These are phyloP conservation scores for Paramyrothecium sp. DNA, from an alignment of 2,329 filamentous ascomycete genomes.

Conservation along the genomic window DNA sequence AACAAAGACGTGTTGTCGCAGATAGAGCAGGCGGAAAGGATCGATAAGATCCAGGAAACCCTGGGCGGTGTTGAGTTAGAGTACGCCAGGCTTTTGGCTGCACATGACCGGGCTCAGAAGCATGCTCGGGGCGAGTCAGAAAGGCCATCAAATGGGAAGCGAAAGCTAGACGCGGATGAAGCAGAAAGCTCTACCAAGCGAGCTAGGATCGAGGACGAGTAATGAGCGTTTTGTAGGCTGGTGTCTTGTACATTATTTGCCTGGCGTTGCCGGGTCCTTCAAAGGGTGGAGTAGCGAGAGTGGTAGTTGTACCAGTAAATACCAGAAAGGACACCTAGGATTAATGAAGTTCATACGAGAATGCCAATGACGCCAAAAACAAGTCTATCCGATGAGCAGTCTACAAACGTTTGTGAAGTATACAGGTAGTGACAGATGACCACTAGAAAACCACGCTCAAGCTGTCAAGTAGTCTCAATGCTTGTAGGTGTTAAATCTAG, in stretches of 20 bases:
- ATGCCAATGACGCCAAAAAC: too few species aligned
- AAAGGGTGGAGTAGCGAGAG: too few species aligned
- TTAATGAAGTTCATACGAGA: too few species aligned
- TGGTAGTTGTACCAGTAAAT: too few species aligned
- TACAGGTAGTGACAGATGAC: neutral
- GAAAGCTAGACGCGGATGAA: constrained; percentile 37
- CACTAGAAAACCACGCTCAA: neutral
- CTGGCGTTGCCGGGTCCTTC: too few species aligned
- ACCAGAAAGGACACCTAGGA: too few species aligned
- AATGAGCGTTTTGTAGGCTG: constrained; percentile 1
- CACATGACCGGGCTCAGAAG: constrained; percentile 37
- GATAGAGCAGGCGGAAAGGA: constrained; percentile 65
- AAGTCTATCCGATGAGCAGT: too few species aligned
- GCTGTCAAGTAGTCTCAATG: neutral
- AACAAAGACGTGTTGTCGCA: constrained; percentile 71
- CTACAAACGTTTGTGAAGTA: too few species aligned
- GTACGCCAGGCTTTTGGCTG: constrained; percentile 64
- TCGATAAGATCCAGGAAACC: constrained; percentile 70
- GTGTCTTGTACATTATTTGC: neutral
- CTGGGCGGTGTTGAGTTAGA: constrained; percentile 68
- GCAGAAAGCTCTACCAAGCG: constrained; percentile 40
- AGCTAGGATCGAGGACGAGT: constrained; percentile 36
- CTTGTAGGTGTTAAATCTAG: constrained; percentile 14
- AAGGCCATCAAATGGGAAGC: constrained; percentile 38
- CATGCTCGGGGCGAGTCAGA: constrained; percentile 15